Evolutionary conservation across 2,329 filamentous ascomycete genomes (phyloP), one percentile per base, ranked within the genome.

Genomic region (Nothophoma quercina): DNA sequence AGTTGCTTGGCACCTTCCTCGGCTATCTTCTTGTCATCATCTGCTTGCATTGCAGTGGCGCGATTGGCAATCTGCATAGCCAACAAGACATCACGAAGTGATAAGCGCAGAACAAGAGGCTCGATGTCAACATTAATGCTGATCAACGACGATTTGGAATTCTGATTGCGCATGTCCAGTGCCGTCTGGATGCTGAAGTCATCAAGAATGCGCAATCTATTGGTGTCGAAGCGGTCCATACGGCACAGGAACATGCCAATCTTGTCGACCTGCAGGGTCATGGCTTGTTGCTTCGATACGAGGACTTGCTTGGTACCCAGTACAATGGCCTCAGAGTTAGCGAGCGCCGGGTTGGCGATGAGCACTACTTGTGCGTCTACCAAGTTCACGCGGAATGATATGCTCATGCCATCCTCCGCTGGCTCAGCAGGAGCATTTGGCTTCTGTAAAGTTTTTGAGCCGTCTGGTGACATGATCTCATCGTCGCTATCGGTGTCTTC

Each of bases 191-290:
- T 80, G 2, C 92, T 96, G 72, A 99, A 99, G 74, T 99, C 93
- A 69, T 99, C 96, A 25, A 99, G 85, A 56, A 99, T 96, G 15
- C 95, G 87, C 38, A 99, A 82, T 29, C 91, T 86, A 32, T 88
- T 93, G 3, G 90, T 92, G 63, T 99, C 93, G 63, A 98, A 98
- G 58, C 88, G 90, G 74, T 99, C 96, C 95, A 99, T 99, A 10
- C 95, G 89, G 70, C 96, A 99, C 25, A 99, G 76, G 73, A 97
- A 99, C 95, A 99, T 99, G 63, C 95, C 95, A 45, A 98, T 85
- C 68, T 98, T 88, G 7, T 91, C 93, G 2, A 99, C 86, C 69
- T 99, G 93, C 69, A 99, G 83, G 1, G 95, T 97, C 63, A 96
- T 83, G 7, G 93, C 91, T 77, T 98, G 91, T 72, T 99, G 96